These are phyloP conservation scores for Salix udensis DNA, from an alignment of 345 rosid species.

Conservation along the genomic window DNA sequence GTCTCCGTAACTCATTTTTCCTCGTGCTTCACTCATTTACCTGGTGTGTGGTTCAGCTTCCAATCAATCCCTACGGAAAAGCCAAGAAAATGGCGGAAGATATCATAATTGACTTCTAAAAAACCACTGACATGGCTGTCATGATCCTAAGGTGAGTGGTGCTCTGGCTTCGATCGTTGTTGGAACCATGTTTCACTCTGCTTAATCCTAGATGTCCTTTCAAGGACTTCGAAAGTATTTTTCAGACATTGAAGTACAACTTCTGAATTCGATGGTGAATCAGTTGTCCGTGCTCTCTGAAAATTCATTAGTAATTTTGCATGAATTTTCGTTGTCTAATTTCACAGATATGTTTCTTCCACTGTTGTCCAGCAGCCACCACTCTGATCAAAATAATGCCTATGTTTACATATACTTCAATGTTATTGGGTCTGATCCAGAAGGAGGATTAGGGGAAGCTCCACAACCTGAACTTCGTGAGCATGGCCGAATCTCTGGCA, in stretches of 20 bases:
- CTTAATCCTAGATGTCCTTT: neutral
- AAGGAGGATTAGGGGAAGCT: constrained; percentile 93
- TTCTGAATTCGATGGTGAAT: neutral
- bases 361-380: neutral
- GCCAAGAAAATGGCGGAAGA: constrained; percentile 99
- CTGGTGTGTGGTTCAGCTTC: constrained; percentile 43
- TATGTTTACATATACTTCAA: constrained; percentile 69
- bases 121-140: constrained; percentile 80
- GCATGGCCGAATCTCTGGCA: constrained; percentile 97
- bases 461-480: constrained; percentile 95
- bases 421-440: constrained; percentile 95
- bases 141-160: constrained; percentile 75
- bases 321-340: neutral
- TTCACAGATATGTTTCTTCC: neutral
- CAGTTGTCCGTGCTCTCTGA: neutral
- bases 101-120: constrained; percentile 84
- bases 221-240: neutral
- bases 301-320: neutral
- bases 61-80: constrained; percentile 96
- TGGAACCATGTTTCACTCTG: neutral
- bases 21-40: neutral
- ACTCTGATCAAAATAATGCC: neutral
- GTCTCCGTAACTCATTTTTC: neutral
- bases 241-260: neutral
- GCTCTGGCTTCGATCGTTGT: neutral